phyloP scores from a whole-genome alignment of 176 grass and related monocot species.

The Phragmites australis region DNA sequence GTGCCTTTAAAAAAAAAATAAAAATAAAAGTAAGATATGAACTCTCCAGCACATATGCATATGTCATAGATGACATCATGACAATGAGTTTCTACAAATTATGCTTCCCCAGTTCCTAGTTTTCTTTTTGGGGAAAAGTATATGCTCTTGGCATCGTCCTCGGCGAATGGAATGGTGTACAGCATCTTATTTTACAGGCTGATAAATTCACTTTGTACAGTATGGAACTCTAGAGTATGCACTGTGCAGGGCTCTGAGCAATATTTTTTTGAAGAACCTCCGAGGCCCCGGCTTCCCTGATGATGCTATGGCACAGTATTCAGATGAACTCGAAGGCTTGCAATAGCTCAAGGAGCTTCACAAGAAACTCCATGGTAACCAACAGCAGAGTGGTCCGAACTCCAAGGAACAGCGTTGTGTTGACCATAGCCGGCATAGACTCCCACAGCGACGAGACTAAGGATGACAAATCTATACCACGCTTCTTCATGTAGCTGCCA shows the following conservation, averaged over 20 bases:
- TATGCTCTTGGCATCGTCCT: neutral
- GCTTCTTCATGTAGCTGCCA: constrained; percentile 96
- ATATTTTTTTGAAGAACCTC: neutral
- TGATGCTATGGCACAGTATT: neutral
- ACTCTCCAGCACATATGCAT: neutral
- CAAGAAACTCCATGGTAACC: constrained; percentile 66
- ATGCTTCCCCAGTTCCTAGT: neutral
- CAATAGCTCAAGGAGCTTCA: constrained; percentile 47
- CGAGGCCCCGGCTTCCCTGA: neutral
- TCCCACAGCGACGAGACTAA: constrained; percentile 62
- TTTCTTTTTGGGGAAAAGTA: neutral
- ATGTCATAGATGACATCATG: neutral
- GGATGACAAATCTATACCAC: constrained; percentile 89
- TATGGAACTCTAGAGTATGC: neutral
- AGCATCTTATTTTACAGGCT: neutral
- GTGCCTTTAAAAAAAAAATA: too few species aligned
- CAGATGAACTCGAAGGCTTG: neutral
- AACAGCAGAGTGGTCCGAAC: constrained; percentile 49
- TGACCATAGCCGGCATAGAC: constrained; percentile 87
- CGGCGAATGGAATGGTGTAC: too few species aligned
- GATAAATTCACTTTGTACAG: neutral
- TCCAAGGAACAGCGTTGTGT: constrained; percentile 51
- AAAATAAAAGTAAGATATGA: too few species aligned
- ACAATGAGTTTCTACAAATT: neutral
- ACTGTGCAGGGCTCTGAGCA: neutral